Evolutionary conservation across 2,329 filamentous ascomycete genomes (phyloP).

Genomic region (Talaromyces rugulosus): DNA sequence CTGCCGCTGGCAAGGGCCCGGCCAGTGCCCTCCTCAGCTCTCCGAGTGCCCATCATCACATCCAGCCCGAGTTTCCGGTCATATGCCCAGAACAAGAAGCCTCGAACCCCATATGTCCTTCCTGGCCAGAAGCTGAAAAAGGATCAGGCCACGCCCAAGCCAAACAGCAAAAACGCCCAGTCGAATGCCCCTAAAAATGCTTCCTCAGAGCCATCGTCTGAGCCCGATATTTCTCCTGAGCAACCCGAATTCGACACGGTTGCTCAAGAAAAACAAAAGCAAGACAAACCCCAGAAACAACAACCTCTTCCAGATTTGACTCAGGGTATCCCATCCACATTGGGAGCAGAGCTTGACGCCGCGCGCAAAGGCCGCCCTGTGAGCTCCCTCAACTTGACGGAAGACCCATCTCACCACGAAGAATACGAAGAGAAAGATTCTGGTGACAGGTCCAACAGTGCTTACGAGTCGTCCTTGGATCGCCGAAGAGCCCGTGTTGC

Average conservation of each 20-base stretch:
- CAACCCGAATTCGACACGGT: conserved; percentile 39
- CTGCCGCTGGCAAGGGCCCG: conserved; percentile 43
- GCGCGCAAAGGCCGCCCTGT: conserved; percentile 36
- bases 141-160: conserved; percentile 19
- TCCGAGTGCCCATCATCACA: conserved; percentile 30
- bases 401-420: conserved; percentile 44
- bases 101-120: conserved; percentile 30
- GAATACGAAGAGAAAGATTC: conserved; percentile 51
- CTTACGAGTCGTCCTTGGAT: conserved; percentile 88
- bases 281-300: conserved; percentile 49
- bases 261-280: conserved; percentile 20
- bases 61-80: conserved; percentile 29
- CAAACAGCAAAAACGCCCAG: conserved; percentile 7
- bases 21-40: conserved; percentile 28
- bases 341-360: conserved; percentile 67
- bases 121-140: conserved; percentile 19
- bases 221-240: conserved; percentile 23
- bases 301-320: conserved; percentile 82
- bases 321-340: conserved; percentile 89
- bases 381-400: conserved; percentile 48
- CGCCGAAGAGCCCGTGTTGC: conserved; percentile 71
- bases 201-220: conserved; percentile 8
- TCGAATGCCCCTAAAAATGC: background rate
- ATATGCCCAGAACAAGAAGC: conserved; percentile 36
- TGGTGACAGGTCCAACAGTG: conserved; percentile 65